Evolutionary conservation across 306 rosid species (phyloP), one percentile per base, ranked within the genome.

Genomic region (Cercis canadensis): DNA sequence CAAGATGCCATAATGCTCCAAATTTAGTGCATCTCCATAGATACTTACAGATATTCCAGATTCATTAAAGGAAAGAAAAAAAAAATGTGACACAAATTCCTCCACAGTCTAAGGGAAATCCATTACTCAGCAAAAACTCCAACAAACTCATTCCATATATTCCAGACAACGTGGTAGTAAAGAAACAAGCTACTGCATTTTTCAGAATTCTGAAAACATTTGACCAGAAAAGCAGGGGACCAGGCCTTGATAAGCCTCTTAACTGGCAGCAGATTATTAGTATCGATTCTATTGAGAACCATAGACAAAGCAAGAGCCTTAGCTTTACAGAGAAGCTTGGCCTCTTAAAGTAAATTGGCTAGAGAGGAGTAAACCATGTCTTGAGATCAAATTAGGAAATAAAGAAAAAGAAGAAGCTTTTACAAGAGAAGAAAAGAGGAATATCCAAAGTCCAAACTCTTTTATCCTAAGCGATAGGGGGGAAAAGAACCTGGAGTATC

Each of bases 381-480:
- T 61, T 12, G 7, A 54, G 18, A 65, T 18, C 16, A 32, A 45
- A 56, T 45, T 19, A 74, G n/a, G 29, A 72, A n/a, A 39, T 51
- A 32, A 62, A 67, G 1, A 24, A 24, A 24, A 24, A 24, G 29
- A 24, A 67, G 51, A n/a, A 24, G 16, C 19, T 41, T 19, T 77
- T 45, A 47, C 15, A 74, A 17, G 33, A 44, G 66, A 74, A 65
- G 59, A 39, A 74, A 44, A 43, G 37, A 13, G 60, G 57, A 64
- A 62, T 37, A 65, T 14, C 29, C 7, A 11, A 46, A 58, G 32
- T 37, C 12, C 52, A 19, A 19, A 65, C 29, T 33, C 11, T 47
- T 46, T 17, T 19, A 57, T 65, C 73, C 47, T 33, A n/a, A n/a
- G n/a, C n/a, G n/a, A n/a, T n/a, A n/a, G n/a, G n/a, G n/a, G n/a